A percentile compares a stretch with the other conserved stretches of the same genome.
Evolutionary conservation across 1,284 basidiomycete genomes (phyloP).

Genomic region (Apiotrichum brassicae): DNA sequence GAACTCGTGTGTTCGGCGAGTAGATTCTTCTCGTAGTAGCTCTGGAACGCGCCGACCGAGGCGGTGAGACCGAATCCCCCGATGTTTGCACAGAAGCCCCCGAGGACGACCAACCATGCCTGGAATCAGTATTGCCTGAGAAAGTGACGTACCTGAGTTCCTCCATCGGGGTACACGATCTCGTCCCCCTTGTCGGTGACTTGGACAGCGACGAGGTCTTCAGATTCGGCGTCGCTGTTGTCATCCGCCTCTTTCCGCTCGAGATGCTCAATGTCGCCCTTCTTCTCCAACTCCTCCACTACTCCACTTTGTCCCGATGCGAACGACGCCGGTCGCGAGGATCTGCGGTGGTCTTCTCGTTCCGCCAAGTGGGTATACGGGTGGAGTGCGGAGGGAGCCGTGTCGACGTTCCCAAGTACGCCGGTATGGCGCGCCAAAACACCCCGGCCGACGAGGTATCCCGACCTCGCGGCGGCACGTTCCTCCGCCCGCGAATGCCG

Average conservation of each 20-base stretch:
- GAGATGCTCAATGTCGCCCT: background rate
- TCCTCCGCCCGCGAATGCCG: background rate
- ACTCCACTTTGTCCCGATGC: background rate
- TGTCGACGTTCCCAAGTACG: background rate
- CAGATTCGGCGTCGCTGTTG: background rate
- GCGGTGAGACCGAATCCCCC: conserved; percentile 16
- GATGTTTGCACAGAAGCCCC: conserved; percentile 11
- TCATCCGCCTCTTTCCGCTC: background rate
- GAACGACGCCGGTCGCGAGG: background rate
- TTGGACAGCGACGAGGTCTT: background rate
- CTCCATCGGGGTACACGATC: background rate
- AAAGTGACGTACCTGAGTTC: background rate
- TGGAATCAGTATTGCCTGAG: background rate
- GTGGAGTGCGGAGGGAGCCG: background rate
- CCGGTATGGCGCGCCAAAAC: background rate
- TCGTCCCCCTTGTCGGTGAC: background rate
- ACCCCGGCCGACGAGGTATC: background rate
- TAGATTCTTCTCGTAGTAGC: conserved; percentile 21
- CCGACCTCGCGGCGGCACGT: background rate
- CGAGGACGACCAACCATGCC: conserved; percentile 12
- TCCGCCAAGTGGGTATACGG: background rate
- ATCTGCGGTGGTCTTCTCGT: background rate
- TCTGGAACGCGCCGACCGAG: conserved; percentile 17
- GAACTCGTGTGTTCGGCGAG: conserved; percentile 24
- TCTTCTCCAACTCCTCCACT: background rate